Evolutionary conservation across 257 asterid genomes (phyloP), one percentile per base, ranked within the genome.

Genomic region (Solanum piurae): DNA sequence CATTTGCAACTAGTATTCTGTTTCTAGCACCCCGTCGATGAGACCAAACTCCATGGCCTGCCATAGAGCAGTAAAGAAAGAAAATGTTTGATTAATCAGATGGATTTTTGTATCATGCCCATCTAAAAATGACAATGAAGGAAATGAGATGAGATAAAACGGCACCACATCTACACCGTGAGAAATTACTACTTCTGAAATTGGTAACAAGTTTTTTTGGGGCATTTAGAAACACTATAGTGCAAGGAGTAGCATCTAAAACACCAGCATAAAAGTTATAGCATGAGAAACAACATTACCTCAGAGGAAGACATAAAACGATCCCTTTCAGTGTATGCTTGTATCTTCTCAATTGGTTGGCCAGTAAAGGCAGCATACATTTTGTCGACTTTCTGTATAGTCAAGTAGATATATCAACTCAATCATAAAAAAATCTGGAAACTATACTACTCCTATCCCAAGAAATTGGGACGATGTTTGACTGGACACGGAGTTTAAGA

Each of bases 11-110:
- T 87, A 97, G 90, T 95, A 95, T 86, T 94, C 98, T 9, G 99
- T 97, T 92, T 95, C 98, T 88, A 95, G 64, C 86, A 95, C 91
- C 86, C 98, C 98, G 87, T 97, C 99, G 79, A 97, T 91, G 83
- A 97, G 98, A 88, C 98, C 99, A 31, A 97, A 97, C 86, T 97
- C 99, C 93, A 95, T 87, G 66, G 99, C 98, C 99, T 97, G 96
- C 92, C 91, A 60, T 12, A 36, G 21, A 74, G 46, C 55, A 69
- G 74, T 33, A 21, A 46, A 66, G 29, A 58, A 55, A 68, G 83
- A 73, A 31, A 64, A 86, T 33, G 25, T 23, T 34, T 40, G 77
- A n/a, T 86, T 46, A 38, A 46, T 83, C 80, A 74, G n/a, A 87
- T 18, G 58, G 87, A 38, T 18, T 31, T 31, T 42, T 2, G 20